These are phyloP conservation scores for Tylopilus orsonianus DNA, from an alignment of 1,284 basidiomycete species.

Conservation along the genomic window DNA sequence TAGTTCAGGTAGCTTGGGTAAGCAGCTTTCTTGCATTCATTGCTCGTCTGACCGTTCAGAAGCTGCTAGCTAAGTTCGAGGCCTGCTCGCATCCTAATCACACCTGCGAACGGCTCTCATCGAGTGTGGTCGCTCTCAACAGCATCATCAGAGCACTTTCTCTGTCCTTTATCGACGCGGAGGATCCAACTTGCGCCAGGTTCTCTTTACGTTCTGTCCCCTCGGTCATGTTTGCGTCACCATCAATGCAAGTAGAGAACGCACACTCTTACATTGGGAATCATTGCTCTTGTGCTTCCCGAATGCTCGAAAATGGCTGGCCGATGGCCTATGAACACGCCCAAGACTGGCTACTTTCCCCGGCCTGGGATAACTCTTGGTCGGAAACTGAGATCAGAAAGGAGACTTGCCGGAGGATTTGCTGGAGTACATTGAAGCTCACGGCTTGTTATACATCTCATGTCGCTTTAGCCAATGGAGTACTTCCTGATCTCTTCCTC, in stretches of 20 bases:
- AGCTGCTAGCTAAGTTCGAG: slow-evolving; percentile 73
- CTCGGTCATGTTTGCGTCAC: slow-evolving; percentile 30
- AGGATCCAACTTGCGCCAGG: slow-evolving; percentile 40
- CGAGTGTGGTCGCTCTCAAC: slow-evolving; percentile 63
- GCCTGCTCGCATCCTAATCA: slow-evolving; percentile 65
- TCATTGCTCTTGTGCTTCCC: slow-evolving; percentile 52
- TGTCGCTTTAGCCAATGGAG: slow-evolving; percentile 44
- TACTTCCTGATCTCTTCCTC: slow-evolving; percentile 53
- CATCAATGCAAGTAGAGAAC: slow-evolving; percentile 1
- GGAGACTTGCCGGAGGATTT: slow-evolving; percentile 70
- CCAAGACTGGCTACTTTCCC: slow-evolving; percentile 62
- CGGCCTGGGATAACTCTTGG: slow-evolving; percentile 61
- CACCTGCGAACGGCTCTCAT: slow-evolving; percentile 49
- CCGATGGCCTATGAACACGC: slow-evolving; percentile 48
- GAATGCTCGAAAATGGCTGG: slow-evolving; percentile 55
- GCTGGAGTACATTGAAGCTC: slow-evolving; percentile 67
- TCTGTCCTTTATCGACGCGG: slow-evolving; percentile 48
- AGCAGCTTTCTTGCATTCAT: slow-evolving; percentile 24
- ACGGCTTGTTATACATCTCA: slow-evolving; percentile 64
- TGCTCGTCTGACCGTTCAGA: slow-evolving; percentile 10
- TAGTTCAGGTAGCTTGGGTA: slow-evolving; percentile 76
- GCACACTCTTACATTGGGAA: slow-evolving; percentile 5
- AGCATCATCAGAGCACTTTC: slow-evolving; percentile 63
- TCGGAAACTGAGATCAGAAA: slow-evolving; percentile 62
- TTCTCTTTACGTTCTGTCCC: slow-evolving; percentile 46